Evolutionary conservation across 2,329 filamentous ascomycete species (phyloP).

Genomic region (Lecanoromycetidae sp.): DNA sequence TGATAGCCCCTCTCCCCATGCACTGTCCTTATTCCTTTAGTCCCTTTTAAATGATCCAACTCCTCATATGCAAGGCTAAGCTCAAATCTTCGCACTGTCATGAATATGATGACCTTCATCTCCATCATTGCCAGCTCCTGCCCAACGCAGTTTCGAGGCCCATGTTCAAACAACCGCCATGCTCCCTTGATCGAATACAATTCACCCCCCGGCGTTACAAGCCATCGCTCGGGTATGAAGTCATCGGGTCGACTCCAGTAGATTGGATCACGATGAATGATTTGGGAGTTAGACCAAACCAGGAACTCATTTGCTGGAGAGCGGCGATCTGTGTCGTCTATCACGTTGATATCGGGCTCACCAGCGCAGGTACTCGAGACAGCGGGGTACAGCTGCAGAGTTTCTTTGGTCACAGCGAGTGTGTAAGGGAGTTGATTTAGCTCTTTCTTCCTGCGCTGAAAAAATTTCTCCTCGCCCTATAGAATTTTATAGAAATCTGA

Average conservation of each 20-base stretch:
- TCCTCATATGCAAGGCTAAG: constrained; percentile 10
- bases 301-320: constrained; percentile 26
- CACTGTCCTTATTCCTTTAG: neutral
- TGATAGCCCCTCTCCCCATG: constrained; percentile 13
- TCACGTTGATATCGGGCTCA: constrained; percentile 20
- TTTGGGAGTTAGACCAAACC: constrained; percentile 26
- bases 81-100: constrained; percentile 9
- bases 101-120: constrained; percentile 14
- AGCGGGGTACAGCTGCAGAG: constrained; percentile 24
- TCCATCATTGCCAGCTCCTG: constrained; percentile 19
- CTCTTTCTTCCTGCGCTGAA: constrained; percentile 11
- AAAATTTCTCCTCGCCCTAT: constrained; percentile 17
- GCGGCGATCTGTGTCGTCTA: constrained; percentile 23
- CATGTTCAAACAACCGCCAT: constrained; percentile 10
- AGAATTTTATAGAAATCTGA: constrained; percentile 17
- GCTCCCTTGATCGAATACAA: constrained; percentile 10
- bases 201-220: neutral
- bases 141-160: constrained; percentile 17
- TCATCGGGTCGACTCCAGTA: constrained; percentile 28
- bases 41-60: neutral
- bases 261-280: constrained; percentile 28
- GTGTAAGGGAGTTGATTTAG: constrained; percentile 30
- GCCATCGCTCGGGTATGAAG: constrained; percentile 29
- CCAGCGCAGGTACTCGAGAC: constrained; percentile 26
- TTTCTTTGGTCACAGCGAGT: constrained; percentile 29